Base-by-base conservation (phyloP, 78 protist species). In the Monosiga brevicollis region DNA sequence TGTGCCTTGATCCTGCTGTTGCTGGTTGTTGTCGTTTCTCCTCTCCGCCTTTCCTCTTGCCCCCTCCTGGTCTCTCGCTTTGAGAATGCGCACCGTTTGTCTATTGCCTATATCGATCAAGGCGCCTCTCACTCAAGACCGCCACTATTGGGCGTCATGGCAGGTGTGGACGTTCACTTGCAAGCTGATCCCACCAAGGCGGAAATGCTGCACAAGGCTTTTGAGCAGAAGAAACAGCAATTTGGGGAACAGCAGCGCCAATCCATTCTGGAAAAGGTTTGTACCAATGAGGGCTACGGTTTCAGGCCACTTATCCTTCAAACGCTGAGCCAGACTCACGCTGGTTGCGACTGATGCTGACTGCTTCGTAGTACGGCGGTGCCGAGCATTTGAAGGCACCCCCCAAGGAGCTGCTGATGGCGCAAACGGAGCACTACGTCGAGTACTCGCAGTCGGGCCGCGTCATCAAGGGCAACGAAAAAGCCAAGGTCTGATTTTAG, bases 331-430 rank as follows among this genome's bases (percentile, higher is more conserved):
- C n/a, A n/a, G n/a, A n/a, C n/a, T n/a, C n/a, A n/a, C n/a, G n/a
- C n/a, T n/a, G n/a, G n/a, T n/a, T n/a, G n/a, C n/a, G n/a, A n/a
- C n/a, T n/a, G n/a, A n/a, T n/a, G n/a, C n/a, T n/a, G n/a, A n/a
- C n/a, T n/a, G n/a, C n/a, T n/a, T n/a, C n/a, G n/a, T 84, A 87
- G 75, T 97, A 97, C 84, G 99, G 99, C 23, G 99, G 97, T 0
- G 88, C 42, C 24, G 89, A 96, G 81, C 87, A 92, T 73, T 32
- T 91, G 25, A 42, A 90, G 43, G 84, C 62, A 22, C 87, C 84
- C 34, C 81, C 82, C 37, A 38, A 24, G 76, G 89, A 87, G 70
- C 85, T 89, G 72, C 83, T 89, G 22, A 22, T 95, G 1, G 95
- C 89, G 26, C 97, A 94, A 72, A 80, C 95, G 11, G 99, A 97